These are phyloP conservation scores for Aspergillus sp. DNA, from an alignment of 2,329 filamentous ascomycete genomes.

Conservation along the genomic window DNA sequence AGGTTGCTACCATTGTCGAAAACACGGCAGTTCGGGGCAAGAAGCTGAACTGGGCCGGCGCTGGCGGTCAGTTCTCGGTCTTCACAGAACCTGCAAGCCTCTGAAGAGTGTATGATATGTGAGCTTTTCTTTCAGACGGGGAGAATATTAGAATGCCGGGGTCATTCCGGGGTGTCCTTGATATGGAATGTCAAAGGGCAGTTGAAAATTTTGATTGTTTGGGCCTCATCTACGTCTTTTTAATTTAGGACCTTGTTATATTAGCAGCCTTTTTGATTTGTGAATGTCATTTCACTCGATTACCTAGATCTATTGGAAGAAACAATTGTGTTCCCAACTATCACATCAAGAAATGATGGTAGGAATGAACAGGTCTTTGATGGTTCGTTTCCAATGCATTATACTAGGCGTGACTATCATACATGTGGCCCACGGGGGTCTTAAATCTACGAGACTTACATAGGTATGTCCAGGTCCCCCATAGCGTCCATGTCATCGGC, in stretches of 20 bases:
- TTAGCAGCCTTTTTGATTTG: background rate
- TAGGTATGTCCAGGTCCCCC: constrained; percentile 38
- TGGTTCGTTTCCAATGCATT: too few relatives aligned
- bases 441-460: background rate
- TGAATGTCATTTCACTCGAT: background rate
- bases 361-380: background rate
- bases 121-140: background rate
- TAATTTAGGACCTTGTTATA: background rate
- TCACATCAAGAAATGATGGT: background rate
- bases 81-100: constrained; percentile 33
- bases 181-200: too few relatives aligned
- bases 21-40: constrained; percentile 78
- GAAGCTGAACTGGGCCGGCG: constrained; percentile 74
- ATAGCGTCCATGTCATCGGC: constrained; percentile 39
- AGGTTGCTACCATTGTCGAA: constrained; percentile 74
- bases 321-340: too few relatives aligned
- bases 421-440: background rate
- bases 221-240: background rate
- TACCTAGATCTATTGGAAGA: too few relatives aligned
- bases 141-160: too few relatives aligned
- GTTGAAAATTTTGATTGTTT: too few relatives aligned
- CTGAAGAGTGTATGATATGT: constrained; percentile 6
- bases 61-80: constrained; percentile 73
- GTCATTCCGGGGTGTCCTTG: too few relatives aligned
- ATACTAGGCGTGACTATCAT: too few relatives aligned